phyloP scores from a whole-genome alignment of 2,329 filamentous ascomycete genomes.

The Exophiala calicioides region DNA sequence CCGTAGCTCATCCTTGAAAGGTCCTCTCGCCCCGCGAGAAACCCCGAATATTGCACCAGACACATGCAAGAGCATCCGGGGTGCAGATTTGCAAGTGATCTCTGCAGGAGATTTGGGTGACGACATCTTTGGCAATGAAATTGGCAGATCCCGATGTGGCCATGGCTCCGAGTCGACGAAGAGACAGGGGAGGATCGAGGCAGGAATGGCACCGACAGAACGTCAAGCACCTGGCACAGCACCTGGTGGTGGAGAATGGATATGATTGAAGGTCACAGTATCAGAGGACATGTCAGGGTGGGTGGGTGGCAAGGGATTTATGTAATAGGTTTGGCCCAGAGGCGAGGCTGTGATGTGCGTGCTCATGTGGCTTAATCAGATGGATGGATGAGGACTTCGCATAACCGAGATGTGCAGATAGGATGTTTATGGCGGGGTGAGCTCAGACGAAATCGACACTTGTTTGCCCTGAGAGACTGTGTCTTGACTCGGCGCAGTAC shows the following conservation, averaged over 20 bases:
- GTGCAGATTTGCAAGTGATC: too few relatives aligned
- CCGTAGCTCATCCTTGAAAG: not conserved
- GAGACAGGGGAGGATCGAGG: not conserved
- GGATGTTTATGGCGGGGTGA: too few relatives aligned
- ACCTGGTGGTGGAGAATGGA: slow-evolving; percentile 23
- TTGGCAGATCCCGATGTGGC: not conserved
- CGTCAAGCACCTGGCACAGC: slow-evolving; percentile 12
- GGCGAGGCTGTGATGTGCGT: not conserved
- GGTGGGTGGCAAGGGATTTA: not conserved
- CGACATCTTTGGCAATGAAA: slow-evolving; percentile 13
- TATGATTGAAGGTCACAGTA: slow-evolving; percentile 7
- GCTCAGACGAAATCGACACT: too few relatives aligned
- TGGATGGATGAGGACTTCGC: not conserved
- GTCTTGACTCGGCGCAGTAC: too few relatives aligned
- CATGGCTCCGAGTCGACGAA: slow-evolving; percentile 1
- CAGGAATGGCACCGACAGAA: not conserved
- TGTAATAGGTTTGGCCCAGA: too few relatives aligned
- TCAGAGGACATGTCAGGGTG: too few relatives aligned
- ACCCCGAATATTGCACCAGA: not conserved
- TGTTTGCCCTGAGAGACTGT: too few relatives aligned
- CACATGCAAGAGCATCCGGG: too few relatives aligned
- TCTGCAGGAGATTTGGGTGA: slow-evolving; percentile 10
- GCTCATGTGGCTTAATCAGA: too few relatives aligned
- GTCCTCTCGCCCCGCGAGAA: not conserved
- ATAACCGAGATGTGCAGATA: too few relatives aligned